Percentiles rank a stretch among this genome's conserved stretches.
Conservation (phyloP, 2,329 filamentous ascomycete species). For the Talaromyces islandicus region DNA sequence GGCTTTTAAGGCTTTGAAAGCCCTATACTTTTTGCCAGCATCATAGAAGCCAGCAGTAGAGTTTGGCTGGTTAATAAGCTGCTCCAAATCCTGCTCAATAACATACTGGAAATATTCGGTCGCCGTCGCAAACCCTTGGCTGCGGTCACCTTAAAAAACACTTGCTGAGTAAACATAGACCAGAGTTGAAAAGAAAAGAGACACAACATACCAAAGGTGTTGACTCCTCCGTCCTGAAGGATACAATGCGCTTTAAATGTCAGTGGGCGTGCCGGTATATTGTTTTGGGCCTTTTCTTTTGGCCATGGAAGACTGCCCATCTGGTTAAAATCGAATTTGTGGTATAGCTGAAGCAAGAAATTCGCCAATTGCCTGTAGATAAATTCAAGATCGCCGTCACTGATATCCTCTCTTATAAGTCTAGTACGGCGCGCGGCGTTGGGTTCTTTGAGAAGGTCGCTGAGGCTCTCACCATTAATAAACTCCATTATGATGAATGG, state of each 20-base stretch:
- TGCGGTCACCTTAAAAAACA: neutral
- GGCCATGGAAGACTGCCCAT: neutral
- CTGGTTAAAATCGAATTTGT: neutral
- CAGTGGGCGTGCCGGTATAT: neutral
- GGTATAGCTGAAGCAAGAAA: conserved; percentile 1
- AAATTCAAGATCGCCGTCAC: neutral
- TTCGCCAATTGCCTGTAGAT: conserved; percentile 1
- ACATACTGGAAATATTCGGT: conserved; percentile 2
- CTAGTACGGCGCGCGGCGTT: neutral
- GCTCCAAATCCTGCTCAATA: neutral
- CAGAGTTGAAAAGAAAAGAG: neutral
- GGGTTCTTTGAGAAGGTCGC: neutral
- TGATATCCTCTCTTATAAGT: conserved; percentile 1
- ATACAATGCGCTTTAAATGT: conserved; percentile 5
- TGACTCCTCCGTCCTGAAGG: conserved; percentile 1
- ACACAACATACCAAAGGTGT: neutral
- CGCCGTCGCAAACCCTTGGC: neutral
- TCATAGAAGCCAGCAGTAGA: neutral
- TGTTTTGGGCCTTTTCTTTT: neutral
- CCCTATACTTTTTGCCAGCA: neutral
- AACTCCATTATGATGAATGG: conserved; percentile 6
- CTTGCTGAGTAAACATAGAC: neutral
- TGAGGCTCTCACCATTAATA: neutral
- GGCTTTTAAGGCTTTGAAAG: neutral
- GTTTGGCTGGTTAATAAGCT: conserved; percentile 1